A percentile compares a stretch with the other conserved stretches of the same genome.
phyloP scores from a whole-genome alignment of 2,329 filamentous ascomycete genomes.

The Cryphonectria nitschkei region DNA sequence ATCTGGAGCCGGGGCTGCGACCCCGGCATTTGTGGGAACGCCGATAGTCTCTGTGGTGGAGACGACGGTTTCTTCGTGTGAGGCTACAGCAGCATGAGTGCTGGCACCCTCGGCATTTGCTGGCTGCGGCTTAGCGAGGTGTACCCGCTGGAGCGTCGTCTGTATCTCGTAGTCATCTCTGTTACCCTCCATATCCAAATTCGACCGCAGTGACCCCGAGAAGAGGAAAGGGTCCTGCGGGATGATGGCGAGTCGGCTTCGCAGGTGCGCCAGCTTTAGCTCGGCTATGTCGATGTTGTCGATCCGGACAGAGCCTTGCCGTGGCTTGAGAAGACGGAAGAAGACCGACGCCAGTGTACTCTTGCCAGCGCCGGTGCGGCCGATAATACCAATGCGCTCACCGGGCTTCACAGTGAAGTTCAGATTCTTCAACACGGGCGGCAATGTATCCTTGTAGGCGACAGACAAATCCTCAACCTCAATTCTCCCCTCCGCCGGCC shows the following conservation, averaged over 20 bases:
- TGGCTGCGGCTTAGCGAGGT: conserved; percentile 55
- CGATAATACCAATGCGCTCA: conserved; percentile 68
- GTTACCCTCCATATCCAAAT: conserved; percentile 65
- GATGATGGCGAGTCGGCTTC: conserved; percentile 66
- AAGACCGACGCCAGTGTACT: conserved; percentile 66
- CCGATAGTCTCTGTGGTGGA: conserved; percentile 27
- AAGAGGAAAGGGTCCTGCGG: conserved; percentile 71
- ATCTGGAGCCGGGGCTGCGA: not conserved
- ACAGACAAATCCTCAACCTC: conserved; percentile 45
- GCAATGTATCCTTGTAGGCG: conserved; percentile 42
- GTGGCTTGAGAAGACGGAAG: conserved; percentile 59
- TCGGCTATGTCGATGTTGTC: conserved; percentile 57
- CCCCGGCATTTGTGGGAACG: conserved; percentile 12
- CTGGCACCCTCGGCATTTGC: conserved; percentile 41
- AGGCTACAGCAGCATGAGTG: conserved; percentile 21
- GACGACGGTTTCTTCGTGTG: conserved; percentile 30
- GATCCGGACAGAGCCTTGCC: conserved; percentile 47
- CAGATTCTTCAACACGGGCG: conserved; percentile 43
- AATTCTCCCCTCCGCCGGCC: conserved; percentile 46
- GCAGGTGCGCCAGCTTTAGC: conserved; percentile 63
- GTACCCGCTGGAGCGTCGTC: conserved; percentile 61
- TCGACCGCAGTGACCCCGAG: conserved; percentile 65
- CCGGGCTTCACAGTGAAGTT: conserved; percentile 48
- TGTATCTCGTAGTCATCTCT: conserved; percentile 65
- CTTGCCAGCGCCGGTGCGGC: conserved; percentile 68